phyloP scores from a whole-genome alignment of 108 stramenopile species.

The Discostella pseudostelligera region DNA sequence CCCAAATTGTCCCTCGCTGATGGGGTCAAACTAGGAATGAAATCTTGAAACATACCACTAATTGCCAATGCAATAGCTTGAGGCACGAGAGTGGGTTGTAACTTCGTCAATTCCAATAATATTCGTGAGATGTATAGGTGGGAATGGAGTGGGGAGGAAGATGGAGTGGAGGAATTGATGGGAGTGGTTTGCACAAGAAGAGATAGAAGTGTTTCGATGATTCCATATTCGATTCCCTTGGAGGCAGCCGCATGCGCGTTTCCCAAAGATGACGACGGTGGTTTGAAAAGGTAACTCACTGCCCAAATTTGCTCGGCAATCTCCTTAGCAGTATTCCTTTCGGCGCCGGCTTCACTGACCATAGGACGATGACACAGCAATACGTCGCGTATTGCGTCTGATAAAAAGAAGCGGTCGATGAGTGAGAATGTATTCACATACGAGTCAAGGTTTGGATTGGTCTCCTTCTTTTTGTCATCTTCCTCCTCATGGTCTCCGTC shows the following conservation, averaged over 20 bases:
- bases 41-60: slow-evolving; percentile 73
- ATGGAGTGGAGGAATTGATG: slow-evolving; percentile 27
- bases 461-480: slow-evolving; percentile 35
- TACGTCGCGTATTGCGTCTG: slow-evolving; percentile 73
- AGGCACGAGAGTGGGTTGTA: slow-evolving; percentile 67
- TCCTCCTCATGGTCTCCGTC: slow-evolving; percentile 63
- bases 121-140: slow-evolving; percentile 70
- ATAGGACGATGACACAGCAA: slow-evolving; percentile 65
- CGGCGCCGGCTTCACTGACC: slow-evolving; percentile 68
- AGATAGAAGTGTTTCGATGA: slow-evolving; percentile 69
- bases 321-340: slow-evolving; percentile 64
- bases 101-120: slow-evolving; percentile 72
- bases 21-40: slow-evolving; percentile 72
- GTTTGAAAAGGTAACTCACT: slow-evolving; percentile 50
- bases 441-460: slow-evolving; percentile 63
- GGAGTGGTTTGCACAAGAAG: slow-evolving; percentile 62
- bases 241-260: slow-evolving; percentile 21
- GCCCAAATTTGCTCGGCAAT: slow-evolving; percentile 75
- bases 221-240: slow-evolving; percentile 69
- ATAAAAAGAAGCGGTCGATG: slow-evolving; percentile 73
- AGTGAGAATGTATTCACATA: slow-evolving; percentile 63
- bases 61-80: slow-evolving; percentile 69
- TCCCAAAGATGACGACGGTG: background rate
- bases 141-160: slow-evolving; percentile 33
- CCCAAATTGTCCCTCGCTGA: slow-evolving; percentile 67